Conservation (phyloP, 2,329 filamentous ascomycete species). For the Pyrenochaeta sp. region DNA sequence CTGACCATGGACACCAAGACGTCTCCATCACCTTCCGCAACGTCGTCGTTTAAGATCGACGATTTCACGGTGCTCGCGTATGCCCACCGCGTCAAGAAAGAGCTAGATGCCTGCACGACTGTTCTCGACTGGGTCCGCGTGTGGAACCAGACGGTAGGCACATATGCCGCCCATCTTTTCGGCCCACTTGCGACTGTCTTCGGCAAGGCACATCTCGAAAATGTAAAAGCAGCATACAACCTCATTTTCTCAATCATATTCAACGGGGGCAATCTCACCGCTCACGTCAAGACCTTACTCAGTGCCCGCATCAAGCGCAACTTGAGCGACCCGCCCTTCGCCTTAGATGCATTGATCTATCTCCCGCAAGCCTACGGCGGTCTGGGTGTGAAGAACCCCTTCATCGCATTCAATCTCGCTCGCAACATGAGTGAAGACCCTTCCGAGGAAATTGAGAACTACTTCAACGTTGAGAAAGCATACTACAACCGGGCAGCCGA, state of each 20-base stretch:
- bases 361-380: slow-evolving; percentile 39
- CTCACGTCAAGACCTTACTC: slow-evolving; percentile 29
- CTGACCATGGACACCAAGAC: slow-evolving; percentile 8
- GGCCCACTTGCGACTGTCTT: slow-evolving; percentile 37
- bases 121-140: slow-evolving; percentile 37
- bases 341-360: slow-evolving; percentile 38
- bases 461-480: slow-evolving; percentile 23
- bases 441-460: slow-evolving; percentile 10
- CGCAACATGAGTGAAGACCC: slow-evolving; percentile 16
- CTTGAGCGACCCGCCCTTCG: slow-evolving; percentile 4
- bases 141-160: slow-evolving; percentile 39
- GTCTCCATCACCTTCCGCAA: neutral
- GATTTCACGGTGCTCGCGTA: slow-evolving; percentile 21
- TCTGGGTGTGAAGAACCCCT: slow-evolving; percentile 41
- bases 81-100: slow-evolving; percentile 29
- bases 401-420: slow-evolving; percentile 31
- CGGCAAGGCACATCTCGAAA: slow-evolving; percentile 33
- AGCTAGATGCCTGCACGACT: slow-evolving; percentile 26
- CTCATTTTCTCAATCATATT: slow-evolving; percentile 35
- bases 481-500: slow-evolving; percentile 27
- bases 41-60: slow-evolving; percentile 15
- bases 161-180: slow-evolving; percentile 37
- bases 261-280: slow-evolving; percentile 25
- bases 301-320: slow-evolving; percentile 5
- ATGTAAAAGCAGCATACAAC: slow-evolving; percentile 33